Evolutionary conservation across 768 basidiomycete species (phyloP), one percentile per base, ranked within the genome.

Genomic region (Psilocybe cubensis): DNA sequence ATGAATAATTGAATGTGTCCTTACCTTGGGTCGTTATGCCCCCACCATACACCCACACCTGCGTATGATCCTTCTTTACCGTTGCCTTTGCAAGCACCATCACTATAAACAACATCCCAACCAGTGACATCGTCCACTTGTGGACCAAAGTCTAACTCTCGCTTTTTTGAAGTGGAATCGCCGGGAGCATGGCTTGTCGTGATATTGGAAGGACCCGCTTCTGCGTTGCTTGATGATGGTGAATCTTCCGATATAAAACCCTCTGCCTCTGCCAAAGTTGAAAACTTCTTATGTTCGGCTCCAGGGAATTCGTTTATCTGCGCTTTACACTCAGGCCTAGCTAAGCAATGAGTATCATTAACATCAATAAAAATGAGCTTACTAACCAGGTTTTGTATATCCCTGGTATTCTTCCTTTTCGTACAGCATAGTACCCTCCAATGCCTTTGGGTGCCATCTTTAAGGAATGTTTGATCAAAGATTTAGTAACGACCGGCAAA

Each of bases 41-140:
- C 92, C 91, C 92, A 98, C 85, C 87, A 98, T 0, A 98, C 92
- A 0, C 96, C 96, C 41, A 94, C 73, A 1, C 96, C 96, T 0
- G 93, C 96, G 40, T 82, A 61, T 0, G 90, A 81, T 1, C 81
- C 84, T 2, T 25, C 27, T 66, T 85, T 73, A 0, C 96, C 96
- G 67, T 98, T 98, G 2, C 87, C 85, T 65, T 83, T 84, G 61
- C 93, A 94, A 5, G 94, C 89, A 10, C 96, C 96, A 70, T 98
- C 96, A 18, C 82, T 88, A 64, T 92, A 96, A 1, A 94, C 94
- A 11, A 89, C 74, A 52, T 77, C 72, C 63, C 68, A 76, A 28
- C 54, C 64, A 6, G 54, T 58, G 52, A 75, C 75, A 25, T 76
- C 74, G 25, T 63, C 59, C 7, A 75, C 63, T 23, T 72, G 63